Conservation (phyloP, 306 rosid species). For the Ammopiptanthus mongolicus region DNA sequence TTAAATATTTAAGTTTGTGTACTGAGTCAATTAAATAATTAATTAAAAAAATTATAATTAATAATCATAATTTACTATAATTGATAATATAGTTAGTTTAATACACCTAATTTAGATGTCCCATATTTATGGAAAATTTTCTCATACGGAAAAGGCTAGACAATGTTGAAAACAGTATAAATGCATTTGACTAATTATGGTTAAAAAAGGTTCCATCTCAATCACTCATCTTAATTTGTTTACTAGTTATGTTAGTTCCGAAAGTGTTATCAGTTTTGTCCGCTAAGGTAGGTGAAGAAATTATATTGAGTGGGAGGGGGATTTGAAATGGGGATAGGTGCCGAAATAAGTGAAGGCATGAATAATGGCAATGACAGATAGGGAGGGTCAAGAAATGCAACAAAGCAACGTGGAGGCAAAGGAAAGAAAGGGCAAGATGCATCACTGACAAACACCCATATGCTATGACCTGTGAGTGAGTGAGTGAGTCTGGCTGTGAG, state of each 20-base stretch:
- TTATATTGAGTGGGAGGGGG: constrained; percentile 22
- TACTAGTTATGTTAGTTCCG: neutral
- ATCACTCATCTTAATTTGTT: neutral
- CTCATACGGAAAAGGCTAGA: neutral
- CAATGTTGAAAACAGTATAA: neutral
- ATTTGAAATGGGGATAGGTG: constrained; percentile 40
- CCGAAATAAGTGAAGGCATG: constrained; percentile 33
- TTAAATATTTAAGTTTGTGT: too few relatives aligned
- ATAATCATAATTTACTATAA: too few relatives aligned
- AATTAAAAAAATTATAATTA: too few relatives aligned
- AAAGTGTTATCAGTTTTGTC: neutral
- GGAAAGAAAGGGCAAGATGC: constrained; percentile 27
- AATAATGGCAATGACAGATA: constrained; percentile 31
- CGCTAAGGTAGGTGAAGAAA: constrained; percentile 33
- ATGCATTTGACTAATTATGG: neutral
- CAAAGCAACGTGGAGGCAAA: constrained; percentile 45
- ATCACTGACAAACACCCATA: constrained; percentile 36
- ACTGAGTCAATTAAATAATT: too few relatives aligned
- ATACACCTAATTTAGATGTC: too few relatives aligned
- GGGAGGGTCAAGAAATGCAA: constrained; percentile 32
- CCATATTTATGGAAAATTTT: too few relatives aligned
- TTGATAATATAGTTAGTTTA: too few relatives aligned
- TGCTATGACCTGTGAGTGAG: constrained; percentile 22
- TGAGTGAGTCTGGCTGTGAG: neutral
- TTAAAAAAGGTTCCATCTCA: neutral